Base-by-base conservation (phyloP, 129 eudicot genomes). In the Dittrichia graveolens region DNA sequence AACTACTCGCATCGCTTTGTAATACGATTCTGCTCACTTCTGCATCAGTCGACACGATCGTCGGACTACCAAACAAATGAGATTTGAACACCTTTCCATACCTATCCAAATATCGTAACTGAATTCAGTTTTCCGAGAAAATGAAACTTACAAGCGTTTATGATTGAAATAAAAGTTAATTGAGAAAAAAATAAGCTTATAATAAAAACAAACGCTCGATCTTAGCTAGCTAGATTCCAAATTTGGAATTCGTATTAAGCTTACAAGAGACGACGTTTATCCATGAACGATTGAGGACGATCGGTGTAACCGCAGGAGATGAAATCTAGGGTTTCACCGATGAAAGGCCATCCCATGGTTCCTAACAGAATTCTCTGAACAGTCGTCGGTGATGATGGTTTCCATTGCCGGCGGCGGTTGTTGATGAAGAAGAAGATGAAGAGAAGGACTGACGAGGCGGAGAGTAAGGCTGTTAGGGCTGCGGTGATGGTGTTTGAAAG, bases 81-180 rank as follows among this genome's bases (percentile, higher is more conserved):
- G 98, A 87, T 83, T 87, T 93, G 87, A 93, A 93, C 80, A 93
- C 98, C 67, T 89, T 87, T 57, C 98, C 98, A 47, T 87, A 93
- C 95, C 98, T 89, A 54, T 41, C 15, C 13, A 61, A 73, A 43
- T 5, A 3, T 43, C 47, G 47, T 43, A 43, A n/a, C n/a, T n/a
- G n/a, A n/a, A n/a, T n/a, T n/a, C n/a, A n/a, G n/a, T n/a, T n/a
- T n/a, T n/a, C n/a, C n/a, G n/a, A n/a, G n/a, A n/a, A n/a, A n/a
- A n/a, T n/a, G n/a, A n/a, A n/a, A n/a, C n/a, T n/a, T n/a, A n/a
- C n/a, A n/a, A n/a, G n/a, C n/a, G n/a, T n/a, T n/a, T n/a, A n/a
- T n/a, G n/a, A n/a, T n/a, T n/a, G n/a, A n/a, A n/a, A n/a, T n/a
- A n/a, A n/a, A n/a, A n/a, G n/a, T n/a, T n/a, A n/a, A n/a, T n/a